A percentile compares a stretch with the other conserved stretches of the same genome.
These are phyloP conservation scores for Pseudozyma pruni DNA, from an alignment of 1,284 basidiomycete species.

Conservation along the genomic window DNA sequence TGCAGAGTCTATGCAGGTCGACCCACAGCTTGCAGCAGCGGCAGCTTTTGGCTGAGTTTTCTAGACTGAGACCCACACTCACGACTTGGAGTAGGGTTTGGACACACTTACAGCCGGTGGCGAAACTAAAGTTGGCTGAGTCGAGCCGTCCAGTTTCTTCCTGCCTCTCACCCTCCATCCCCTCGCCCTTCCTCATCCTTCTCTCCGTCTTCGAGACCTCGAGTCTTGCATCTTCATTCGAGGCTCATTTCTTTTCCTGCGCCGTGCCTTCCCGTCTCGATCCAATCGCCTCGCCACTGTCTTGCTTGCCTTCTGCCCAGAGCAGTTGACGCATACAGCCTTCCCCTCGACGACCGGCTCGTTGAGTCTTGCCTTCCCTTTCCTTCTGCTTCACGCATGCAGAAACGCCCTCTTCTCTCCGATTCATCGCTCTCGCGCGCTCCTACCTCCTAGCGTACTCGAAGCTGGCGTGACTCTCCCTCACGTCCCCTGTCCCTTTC, in stretches of 20 bases:
- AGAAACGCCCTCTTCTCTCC: neutral
- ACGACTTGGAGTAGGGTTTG: neutral
- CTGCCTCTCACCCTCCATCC: neutral
- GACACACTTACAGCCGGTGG: conserved; percentile 14
- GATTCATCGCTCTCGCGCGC: neutral
- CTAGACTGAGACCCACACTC: neutral
- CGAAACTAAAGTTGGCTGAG: conserved; percentile 25
- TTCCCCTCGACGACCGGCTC: conserved; percentile 4
- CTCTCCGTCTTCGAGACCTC: neutral
- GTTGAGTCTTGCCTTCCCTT: conserved; percentile 1
- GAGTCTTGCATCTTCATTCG: neutral
- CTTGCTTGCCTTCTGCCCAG: neutral
- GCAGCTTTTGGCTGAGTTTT: conserved; percentile 10
- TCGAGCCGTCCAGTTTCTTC: conserved; percentile 6
- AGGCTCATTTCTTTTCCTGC: neutral
- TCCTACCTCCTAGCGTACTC: too few relatives aligned
- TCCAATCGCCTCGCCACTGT: conserved; percentile 4
- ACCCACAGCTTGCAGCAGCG: conserved; percentile 17
- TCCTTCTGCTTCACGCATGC: too few relatives aligned
- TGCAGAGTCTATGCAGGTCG: conserved; percentile 29
- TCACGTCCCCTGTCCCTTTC: too few relatives aligned
- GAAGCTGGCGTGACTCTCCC: too few relatives aligned
- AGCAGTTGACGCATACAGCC: conserved; percentile 8
- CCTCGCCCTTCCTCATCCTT: neutral
- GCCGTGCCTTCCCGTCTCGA: neutral